phyloP scores from a whole-genome alignment of 1,284 basidiomycete genomes.

The Ustilago cynodontis region DNA sequence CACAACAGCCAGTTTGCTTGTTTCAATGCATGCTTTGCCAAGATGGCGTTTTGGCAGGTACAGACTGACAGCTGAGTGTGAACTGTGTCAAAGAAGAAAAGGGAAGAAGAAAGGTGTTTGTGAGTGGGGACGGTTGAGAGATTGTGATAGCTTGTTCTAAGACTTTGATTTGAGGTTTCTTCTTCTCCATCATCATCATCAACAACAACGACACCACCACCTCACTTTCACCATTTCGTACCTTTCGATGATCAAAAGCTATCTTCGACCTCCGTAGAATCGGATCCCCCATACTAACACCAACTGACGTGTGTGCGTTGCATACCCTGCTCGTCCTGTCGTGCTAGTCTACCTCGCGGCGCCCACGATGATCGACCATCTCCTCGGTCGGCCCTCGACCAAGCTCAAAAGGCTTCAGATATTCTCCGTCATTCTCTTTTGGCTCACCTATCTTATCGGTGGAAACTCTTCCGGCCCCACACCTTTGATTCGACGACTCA shows the following conservation, averaged over 20 bases:
- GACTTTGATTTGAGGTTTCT: too few species aligned
- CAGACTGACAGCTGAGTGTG: too few species aligned
- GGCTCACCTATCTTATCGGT: slow-evolving; percentile 48
- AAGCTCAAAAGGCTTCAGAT: slow-evolving; percentile 60
- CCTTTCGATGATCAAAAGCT: not conserved
- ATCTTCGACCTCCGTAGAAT: not conserved
- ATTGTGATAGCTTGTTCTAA: too few species aligned
- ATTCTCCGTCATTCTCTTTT: slow-evolving; percentile 58
- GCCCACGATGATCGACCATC: slow-evolving; percentile 61
- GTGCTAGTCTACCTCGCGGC: not conserved
- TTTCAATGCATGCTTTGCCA: too few species aligned
- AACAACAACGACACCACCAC: not conserved
- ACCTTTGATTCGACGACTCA: slow-evolving; percentile 42
- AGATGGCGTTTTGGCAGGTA: too few species aligned
- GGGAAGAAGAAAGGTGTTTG: too few species aligned
- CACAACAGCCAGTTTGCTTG: not conserved
- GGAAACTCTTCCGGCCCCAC: slow-evolving; percentile 55
- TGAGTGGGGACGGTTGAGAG: too few species aligned
- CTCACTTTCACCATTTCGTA: not conserved
- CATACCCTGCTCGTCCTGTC: not conserved
- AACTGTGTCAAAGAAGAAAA: too few species aligned
- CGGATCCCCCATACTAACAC: not conserved
- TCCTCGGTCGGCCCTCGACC: slow-evolving; percentile 64
- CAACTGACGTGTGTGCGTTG: not conserved
- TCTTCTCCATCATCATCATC: not conserved